These are phyloP conservation scores for Cylindrotheca closterium DNA, from an alignment of 108 stramenopile genomes.

Conservation along the genomic window DNA sequence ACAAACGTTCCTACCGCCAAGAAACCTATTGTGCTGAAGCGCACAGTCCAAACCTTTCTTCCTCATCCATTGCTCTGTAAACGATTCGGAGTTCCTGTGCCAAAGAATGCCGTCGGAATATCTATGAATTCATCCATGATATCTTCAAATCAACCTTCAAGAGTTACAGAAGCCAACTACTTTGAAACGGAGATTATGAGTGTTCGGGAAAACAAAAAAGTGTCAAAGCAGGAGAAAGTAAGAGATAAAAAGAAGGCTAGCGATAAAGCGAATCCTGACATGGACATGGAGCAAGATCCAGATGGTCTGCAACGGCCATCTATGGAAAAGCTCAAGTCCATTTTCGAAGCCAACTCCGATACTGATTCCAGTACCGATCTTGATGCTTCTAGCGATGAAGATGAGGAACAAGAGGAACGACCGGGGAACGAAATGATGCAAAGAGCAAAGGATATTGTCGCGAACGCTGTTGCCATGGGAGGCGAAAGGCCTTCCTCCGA, in stretches of 20 bases:
- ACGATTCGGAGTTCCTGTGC: conserved; percentile 41
- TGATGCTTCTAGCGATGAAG: conserved; percentile 4
- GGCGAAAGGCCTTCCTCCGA: background rate
- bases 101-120: conserved; percentile 3
- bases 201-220: conserved; percentile 6
- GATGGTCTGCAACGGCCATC: conserved; percentile 28
- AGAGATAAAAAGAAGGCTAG: background rate
- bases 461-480: background rate
- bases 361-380: conserved; percentile 20
- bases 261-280: background rate
- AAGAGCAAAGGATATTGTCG: background rate
- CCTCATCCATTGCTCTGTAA: conserved; percentile 56
- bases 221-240: conserved; percentile 4
- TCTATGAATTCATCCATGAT: background rate
- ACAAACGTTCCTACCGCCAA: background rate
- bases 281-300: background rate
- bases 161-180: conserved; percentile 33
- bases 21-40: conserved; percentile 13
- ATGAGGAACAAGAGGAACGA: background rate
- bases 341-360: conserved; percentile 41
- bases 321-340: conserved; percentile 39
- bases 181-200: conserved; percentile 48
- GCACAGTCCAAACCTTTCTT: conserved; percentile 28
- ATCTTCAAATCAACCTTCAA: background rate
- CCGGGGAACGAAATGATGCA: background rate